These are phyloP conservation scores for Globisporangium nagaii DNA, from an alignment of 352 stramenopile genomes.

Conservation along the genomic window DNA sequence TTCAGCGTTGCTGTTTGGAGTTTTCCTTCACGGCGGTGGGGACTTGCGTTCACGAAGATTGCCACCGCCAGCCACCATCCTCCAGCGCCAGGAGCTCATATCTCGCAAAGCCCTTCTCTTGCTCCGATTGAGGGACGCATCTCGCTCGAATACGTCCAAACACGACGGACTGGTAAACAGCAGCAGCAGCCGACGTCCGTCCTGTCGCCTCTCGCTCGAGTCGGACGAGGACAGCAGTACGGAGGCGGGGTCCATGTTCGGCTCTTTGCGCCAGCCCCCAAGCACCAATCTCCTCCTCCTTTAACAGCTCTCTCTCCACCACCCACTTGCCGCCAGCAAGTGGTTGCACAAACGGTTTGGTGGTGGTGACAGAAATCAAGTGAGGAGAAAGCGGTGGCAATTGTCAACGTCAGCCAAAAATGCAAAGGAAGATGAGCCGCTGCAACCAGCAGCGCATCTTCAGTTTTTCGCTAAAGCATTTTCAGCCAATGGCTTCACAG, in stretches of 20 bases:
- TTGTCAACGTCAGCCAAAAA: conserved; percentile 1
- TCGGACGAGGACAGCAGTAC: not conserved
- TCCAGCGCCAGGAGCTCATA: too few species aligned
- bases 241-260: too few species aligned
- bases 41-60: conserved; percentile 1
- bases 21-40: too few species aligned
- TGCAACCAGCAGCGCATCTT: not conserved
- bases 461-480: not conserved
- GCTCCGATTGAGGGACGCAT: not conserved
- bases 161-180: not conserved
- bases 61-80: not conserved
- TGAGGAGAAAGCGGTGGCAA: too few species aligned
- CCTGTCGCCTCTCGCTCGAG: not conserved
- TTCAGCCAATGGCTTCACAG: not conserved
- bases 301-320: too few species aligned
- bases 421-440: not conserved
- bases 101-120: not conserved
- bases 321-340: too few species aligned
- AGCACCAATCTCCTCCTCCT: too few species aligned
- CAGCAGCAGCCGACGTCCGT: not conserved
- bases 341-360: too few species aligned
- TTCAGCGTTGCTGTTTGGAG: conserved; percentile 2
- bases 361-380: too few species aligned
- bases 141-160: conserved; percentile 1
- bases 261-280: too few species aligned